Evolutionary conservation across 2,329 filamentous ascomycete genomes (phyloP), one percentile per base, ranked within the genome.

Genomic region (Fusarium sublunatum): DNA sequence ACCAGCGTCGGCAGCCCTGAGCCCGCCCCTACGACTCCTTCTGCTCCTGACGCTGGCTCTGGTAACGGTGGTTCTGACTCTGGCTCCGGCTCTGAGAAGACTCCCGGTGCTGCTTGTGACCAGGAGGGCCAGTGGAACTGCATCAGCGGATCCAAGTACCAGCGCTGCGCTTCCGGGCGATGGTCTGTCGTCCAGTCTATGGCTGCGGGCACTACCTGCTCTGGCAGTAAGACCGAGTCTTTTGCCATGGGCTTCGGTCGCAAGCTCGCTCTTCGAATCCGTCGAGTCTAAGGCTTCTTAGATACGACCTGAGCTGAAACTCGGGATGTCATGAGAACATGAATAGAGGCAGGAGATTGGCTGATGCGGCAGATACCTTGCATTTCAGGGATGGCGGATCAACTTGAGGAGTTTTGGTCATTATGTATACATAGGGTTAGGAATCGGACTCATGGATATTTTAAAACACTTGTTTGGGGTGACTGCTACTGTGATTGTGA

Each of bases 51-150:
- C 24, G 22, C 72, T 22, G 69, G 69, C 47, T 68, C 73, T 32
- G 59, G 58, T 13, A 43, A 45, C n/a, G 48, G 52, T 19, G 61
- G 73, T 26, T 58, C 63, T 35, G 39, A 65, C 9, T 58, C 73
- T 22, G 64, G 61, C 41, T 64, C 56, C 59, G 70, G 64, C 25
- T 74, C 77, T 36, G 68, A 67, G 51, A 70, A 72, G 43, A 65
- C 72, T 22, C 70, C 77, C 7, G 80, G 79, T 29, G 74, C 79
- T 12, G 50, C 79, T 19, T 88, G 87, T 76, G 74, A 70, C 31
- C 55, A 75, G 5, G 85, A 88, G 67, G 87, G 87, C 19, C 66
- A 73, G 13, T 89, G 84, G 84, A 83, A 85, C 74, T 89, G 87
- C 70, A 75, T 86, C 25, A 78, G 75, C 15, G 85, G 85, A 45